Percentiles rank a stretch among this genome's conserved stretches.
These are phyloP conservation scores for Penicillium hordei DNA, from an alignment of 2,329 filamentous ascomycete genomes.

Conservation along the genomic window DNA sequence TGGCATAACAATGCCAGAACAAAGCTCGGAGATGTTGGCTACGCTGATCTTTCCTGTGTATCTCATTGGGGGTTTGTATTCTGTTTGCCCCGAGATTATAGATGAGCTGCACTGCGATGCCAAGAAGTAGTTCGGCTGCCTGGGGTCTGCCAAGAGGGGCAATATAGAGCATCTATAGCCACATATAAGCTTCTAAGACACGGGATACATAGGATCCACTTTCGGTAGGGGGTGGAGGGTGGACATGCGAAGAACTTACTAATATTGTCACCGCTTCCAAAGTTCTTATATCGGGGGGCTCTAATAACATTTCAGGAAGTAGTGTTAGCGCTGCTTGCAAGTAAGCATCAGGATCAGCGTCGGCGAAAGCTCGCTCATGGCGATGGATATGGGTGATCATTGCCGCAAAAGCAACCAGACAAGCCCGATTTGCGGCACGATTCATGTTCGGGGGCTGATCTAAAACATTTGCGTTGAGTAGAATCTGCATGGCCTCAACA, in stretches of 20 bases:
- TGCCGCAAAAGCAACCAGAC: constrained; percentile 26
- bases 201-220: background rate
- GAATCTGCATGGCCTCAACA: constrained; percentile 12
- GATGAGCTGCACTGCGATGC: constrained; percentile 24
- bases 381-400: constrained; percentile 26
- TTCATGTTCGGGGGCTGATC: constrained; percentile 9
- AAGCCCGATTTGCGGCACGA: constrained; percentile 17
- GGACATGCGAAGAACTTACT: constrained; percentile 13
- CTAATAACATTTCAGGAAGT: constrained; percentile 23
- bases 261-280: constrained; percentile 23
- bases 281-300: constrained; percentile 18
- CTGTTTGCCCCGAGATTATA: constrained; percentile 23
- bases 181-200: background rate
- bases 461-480: constrained; percentile 18
- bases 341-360: constrained; percentile 26
- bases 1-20: constrained; percentile 27
- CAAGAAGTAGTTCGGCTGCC: constrained; percentile 20
- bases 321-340: constrained; percentile 22
- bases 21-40: constrained; percentile 23
- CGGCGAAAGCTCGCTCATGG: constrained; percentile 20
- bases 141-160: constrained; percentile 25
- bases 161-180: constrained; percentile 19
- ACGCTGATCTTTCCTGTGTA: constrained; percentile 4
- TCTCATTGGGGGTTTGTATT: constrained; percentile 1
- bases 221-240: background rate